phyloP scores from a whole-genome alignment of 305 asterid species.

The Fraxinus latifolia region DNA sequence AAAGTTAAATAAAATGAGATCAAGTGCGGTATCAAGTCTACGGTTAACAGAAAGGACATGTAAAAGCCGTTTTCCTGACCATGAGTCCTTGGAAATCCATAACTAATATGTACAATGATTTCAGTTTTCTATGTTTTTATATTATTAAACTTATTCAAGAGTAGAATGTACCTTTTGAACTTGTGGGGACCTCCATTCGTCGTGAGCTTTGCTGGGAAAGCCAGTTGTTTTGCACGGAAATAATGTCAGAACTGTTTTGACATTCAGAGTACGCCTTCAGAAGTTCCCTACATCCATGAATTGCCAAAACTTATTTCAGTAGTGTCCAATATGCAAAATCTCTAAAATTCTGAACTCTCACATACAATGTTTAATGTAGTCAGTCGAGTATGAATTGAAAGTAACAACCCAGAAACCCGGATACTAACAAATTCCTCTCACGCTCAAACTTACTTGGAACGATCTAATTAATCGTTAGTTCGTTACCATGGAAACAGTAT shows the following conservation, averaged over 20 bases:
- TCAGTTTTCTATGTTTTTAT: background rate
- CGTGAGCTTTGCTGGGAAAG: constrained; percentile 58
- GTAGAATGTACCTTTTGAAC: constrained; percentile 38
- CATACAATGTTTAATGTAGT: background rate
- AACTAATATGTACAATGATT: background rate
- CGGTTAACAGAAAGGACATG: background rate
- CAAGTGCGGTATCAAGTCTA: background rate
- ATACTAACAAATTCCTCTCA: background rate
- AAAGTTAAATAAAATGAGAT: background rate
- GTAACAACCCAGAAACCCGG: background rate
- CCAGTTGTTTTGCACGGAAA: constrained; percentile 76
- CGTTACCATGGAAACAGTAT: background rate
- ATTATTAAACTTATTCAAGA: background rate
- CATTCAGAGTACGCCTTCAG: constrained; percentile 78
- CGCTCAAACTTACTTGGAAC: background rate
- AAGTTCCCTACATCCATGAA: constrained; percentile 56
- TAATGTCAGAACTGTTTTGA: constrained; percentile 59
- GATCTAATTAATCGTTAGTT: background rate
- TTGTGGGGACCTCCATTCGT: constrained; percentile 24
- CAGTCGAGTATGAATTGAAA: background rate
- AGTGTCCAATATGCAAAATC: background rate
- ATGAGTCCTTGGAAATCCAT: background rate
- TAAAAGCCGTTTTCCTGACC: background rate
- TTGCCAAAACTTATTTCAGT: constrained; percentile 12
- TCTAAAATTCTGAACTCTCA: background rate